Evolutionary conservation across 2,329 filamentous ascomycete genomes (phyloP).

Genomic region (Fusarium sp.): DNA sequence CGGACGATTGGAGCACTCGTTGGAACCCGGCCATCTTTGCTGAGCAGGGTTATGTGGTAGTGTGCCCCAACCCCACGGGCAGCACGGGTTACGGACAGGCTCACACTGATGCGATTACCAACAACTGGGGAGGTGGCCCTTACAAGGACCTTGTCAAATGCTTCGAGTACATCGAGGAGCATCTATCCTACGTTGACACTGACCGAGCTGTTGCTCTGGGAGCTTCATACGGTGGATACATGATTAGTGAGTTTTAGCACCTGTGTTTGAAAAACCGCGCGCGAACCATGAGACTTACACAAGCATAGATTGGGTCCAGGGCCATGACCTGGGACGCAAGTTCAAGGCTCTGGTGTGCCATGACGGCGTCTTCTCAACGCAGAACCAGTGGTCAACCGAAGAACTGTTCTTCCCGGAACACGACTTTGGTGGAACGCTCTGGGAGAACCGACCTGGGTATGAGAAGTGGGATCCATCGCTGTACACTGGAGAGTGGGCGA

Average conservation of each 20-base stretch:
- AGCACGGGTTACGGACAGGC: constrained; percentile 87
- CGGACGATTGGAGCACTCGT: constrained; percentile 82
- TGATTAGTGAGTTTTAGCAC: constrained; percentile 72
- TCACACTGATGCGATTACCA: constrained; percentile 82
- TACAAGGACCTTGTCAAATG: constrained; percentile 87
- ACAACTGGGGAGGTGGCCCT: constrained; percentile 88
- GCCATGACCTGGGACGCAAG: constrained; percentile 83
- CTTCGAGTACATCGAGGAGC: constrained; percentile 80
- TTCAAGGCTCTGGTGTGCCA: constrained; percentile 93
- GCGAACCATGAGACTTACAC: constrained; percentile 39
- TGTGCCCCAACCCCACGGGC: constrained; percentile 87
- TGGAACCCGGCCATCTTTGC: constrained; percentile 92
- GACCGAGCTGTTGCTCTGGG: constrained; percentile 80
- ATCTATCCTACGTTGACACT: constrained; percentile 79
- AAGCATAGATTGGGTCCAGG: constrained; percentile 86
- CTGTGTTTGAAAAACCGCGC: not conserved
- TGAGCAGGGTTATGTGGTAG: constrained; percentile 88
- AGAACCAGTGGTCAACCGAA: constrained; percentile 76
- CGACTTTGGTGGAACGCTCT: constrained; percentile 75
- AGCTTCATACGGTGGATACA: constrained; percentile 82
- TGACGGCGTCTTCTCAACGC: constrained; percentile 85
- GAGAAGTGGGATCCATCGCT: constrained; percentile 79
- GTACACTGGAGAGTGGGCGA: constrained; percentile 80
- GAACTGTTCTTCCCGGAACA: constrained; percentile 81
- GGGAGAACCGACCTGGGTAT: constrained; percentile 75